Conservation (phyloP, 495 filamentous ascomycete species). For the Neurospora tetraspora region DNA sequence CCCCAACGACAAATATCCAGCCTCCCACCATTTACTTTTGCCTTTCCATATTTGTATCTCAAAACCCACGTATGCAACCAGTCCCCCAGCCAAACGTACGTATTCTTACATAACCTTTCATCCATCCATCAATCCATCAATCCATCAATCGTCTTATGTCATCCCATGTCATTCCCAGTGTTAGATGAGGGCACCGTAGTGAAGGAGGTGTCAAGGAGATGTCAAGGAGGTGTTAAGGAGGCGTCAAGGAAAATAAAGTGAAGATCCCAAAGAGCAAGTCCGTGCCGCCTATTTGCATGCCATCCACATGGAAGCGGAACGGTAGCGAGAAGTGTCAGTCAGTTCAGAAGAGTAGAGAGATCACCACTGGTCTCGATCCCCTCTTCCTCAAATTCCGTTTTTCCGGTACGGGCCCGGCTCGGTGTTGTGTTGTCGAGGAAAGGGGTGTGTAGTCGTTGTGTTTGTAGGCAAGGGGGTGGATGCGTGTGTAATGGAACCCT, state of each 20-base stretch:
- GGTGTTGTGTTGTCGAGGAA: neutral
- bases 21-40: neutral
- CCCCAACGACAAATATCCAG: neutral
- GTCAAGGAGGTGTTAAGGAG: neutral
- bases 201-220: neutral
- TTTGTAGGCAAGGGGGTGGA: neutral
- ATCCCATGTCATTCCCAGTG: neutral
- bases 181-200: neutral
- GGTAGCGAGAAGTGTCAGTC: neutral
- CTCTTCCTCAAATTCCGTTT: neutral
- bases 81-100: neutral
- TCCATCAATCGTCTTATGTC: neutral
- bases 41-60: neutral
- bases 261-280: neutral
- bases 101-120: neutral
- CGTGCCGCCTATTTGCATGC: neutral
- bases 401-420: neutral
- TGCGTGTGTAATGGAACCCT: neutral
- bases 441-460: neutral
- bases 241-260: neutral
- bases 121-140: neutral
- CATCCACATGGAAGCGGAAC: neutral
- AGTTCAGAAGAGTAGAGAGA: neutral
- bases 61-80: neutral
- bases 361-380: neutral